A percentile compares a stretch with the other conserved stretches of the same genome.
phyloP scores from a whole-genome alignment of 768 basidiomycete species.

The Lactarius quietus region DNA sequence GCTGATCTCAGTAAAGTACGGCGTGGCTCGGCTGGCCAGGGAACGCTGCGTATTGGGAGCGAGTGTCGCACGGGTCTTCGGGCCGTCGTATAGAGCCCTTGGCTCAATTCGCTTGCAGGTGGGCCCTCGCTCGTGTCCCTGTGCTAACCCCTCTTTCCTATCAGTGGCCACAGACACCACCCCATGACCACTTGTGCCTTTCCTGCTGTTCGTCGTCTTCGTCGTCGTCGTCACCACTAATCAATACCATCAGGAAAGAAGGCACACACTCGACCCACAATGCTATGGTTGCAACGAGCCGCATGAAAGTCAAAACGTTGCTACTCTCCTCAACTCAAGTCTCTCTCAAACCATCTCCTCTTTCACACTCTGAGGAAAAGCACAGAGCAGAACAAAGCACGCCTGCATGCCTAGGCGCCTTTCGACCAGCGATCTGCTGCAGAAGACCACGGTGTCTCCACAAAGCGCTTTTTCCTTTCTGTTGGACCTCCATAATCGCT shows the following conservation, averaged over 20 bases:
- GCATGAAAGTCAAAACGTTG: background rate
- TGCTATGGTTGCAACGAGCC: background rate
- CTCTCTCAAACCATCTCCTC: slow-evolving; percentile 27
- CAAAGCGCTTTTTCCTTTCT: slow-evolving; percentile 32
- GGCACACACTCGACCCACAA: slow-evolving; percentile 1
- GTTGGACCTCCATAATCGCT: slow-evolving; percentile 43
- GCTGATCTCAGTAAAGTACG: slow-evolving; percentile 34
- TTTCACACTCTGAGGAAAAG: slow-evolving; percentile 28
- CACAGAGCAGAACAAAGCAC: slow-evolving; percentile 36
- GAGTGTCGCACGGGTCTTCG: background rate
- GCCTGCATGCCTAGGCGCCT: background rate
- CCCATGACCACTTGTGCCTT: background rate
- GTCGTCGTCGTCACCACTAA: background rate
- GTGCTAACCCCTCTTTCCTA: background rate
- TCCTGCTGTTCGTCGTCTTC: background rate
- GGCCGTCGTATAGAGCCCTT: background rate
- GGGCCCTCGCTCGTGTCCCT: slow-evolving; percentile 22
- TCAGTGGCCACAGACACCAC: background rate
- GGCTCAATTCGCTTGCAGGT: slow-evolving; percentile 35
- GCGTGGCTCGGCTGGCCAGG: slow-evolving; percentile 23
- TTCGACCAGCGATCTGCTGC: slow-evolving; percentile 48
- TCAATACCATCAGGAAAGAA: background rate
- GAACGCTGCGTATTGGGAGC: too few species aligned
- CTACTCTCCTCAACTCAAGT: background rate
- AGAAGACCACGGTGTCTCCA: slow-evolving; percentile 41